Base-by-base conservation (phyloP, 73 alveolate genomes). In the Stentor roeselii region DNA sequence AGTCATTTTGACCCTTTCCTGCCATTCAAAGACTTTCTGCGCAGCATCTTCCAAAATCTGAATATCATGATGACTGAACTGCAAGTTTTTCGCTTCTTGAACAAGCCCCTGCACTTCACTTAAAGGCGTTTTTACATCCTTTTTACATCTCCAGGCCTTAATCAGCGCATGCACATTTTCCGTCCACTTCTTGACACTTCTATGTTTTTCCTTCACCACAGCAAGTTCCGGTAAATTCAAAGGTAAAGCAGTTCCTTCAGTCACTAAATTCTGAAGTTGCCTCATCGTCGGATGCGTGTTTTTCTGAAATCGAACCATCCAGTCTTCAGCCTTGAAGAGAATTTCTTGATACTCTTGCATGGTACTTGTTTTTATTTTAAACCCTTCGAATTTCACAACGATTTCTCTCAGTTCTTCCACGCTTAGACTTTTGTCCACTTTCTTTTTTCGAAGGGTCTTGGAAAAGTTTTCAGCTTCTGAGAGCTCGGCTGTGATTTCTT, bases 171-270 rank as follows among this genome's bases (percentile, higher is more conserved):
- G 80, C 27, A 32, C 80, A 21, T n/a, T 21, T 32, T 67, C 80
- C 27, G 37, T 34, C 80, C 80, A 67, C 34, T 67, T 67, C 34
- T 67, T 67, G 41, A 40, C 37, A 21, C 34, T 67, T 67, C 41
- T 67, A 32, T 67, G 80, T 32, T 67, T 67, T 30, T 67, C 80
- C 34, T 67, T 67, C 27, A 67, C 37, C 21, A 40, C 21, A 0
- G 41, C 27, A 21, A 67, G 80, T 40, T 67, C 80, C 34, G 80
- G 80, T 27, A 67, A 30, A 67, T 34, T 67, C 2, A 67, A 21
- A 67, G 80, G 80, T 32, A 67, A 32, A 21, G 80, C 37, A 27
- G 80, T 27, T 1, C 80, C 80, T 67, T 67, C 80, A 67, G 80
- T 67, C 27, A 67, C 80, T 1, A 67, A 40, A 2, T 21, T 21